Evolutionary conservation across 768 basidiomycete genomes (phyloP), one percentile per base, ranked within the genome.

Genomic region (Fistulinella prunicolor): DNA sequence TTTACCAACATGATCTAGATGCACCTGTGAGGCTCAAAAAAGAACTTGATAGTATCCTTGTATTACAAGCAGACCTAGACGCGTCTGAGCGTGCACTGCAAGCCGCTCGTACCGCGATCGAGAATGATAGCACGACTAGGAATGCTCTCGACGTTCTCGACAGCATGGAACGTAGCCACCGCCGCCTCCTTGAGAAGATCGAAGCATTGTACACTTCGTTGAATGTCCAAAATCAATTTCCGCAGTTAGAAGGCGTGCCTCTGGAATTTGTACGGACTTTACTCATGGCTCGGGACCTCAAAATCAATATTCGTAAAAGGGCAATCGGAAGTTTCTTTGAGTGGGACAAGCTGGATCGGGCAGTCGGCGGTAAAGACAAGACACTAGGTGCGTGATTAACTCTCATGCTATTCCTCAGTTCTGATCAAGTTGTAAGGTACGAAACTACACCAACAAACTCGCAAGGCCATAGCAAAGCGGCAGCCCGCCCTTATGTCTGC

Each of bases 1-100:
- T n/a, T n/a, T n/a, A n/a, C n/a, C n/a, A n/a, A n/a, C n/a, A n/a
- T n/a, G n/a, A 41, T 44, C 2, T 34, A 68, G 68, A 69, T 51
- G 61, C 64, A 0, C 68, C 67, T 1, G 48, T 28, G 0, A 42
- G 56, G 3, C 51, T 73, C 4, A 68, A 68, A 28, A 66, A 66
- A 34, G 69, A 71, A 29, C 49, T 73, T 0, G 62, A 71, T 37
- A 50, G 51, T 0, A 49, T 73, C 0, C 46, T 73, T 0, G 44
- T 34, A 4, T 58, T 73, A 0, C 70, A 71, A 45, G 62, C 63
- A 1, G 50, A 65, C 14, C 38, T 69, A 3, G 60, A 68, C 9
- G 37, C 38, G 0, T 50, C 69, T 4, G 63, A 70, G 14, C 42
- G 45, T 8, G 48, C 63, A 0, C 57, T 71, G 9, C 26, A 54